Evolutionary conservation across 1,139 yeast genomes (phyloP).

Genomic region (Geotrichum histeridarum): DNA sequence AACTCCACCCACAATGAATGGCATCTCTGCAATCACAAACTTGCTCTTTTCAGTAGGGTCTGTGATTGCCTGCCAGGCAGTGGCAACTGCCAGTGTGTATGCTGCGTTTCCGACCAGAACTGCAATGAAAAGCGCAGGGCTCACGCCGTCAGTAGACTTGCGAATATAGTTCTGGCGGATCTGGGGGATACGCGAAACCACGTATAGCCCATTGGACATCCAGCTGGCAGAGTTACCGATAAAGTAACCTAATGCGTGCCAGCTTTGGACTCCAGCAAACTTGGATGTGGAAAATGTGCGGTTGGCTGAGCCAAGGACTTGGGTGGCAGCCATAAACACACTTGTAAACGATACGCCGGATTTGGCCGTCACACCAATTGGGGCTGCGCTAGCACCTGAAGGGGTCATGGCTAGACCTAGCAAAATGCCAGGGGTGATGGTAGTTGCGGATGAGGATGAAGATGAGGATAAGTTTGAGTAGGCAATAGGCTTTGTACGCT

Average conservation of each 20-base stretch:
- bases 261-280: slow-evolving; percentile 3
- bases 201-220: slow-evolving; percentile 69
- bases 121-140: slow-evolving; percentile 68
- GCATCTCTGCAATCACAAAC: slow-evolving; percentile 64
- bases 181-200: slow-evolving; percentile 77
- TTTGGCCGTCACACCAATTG: background rate
- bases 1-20: slow-evolving; percentile 75
- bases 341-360: background rate
- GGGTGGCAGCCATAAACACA: background rate
- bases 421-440: slow-evolving; percentile 19
- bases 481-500: background rate
- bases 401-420: slow-evolving; percentile 16
- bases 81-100: slow-evolving; percentile 63
- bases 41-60: slow-evolving; percentile 50
- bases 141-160: slow-evolving; percentile 78
- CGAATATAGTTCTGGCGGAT: slow-evolving; percentile 62
- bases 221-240: slow-evolving; percentile 68
- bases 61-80: slow-evolving; percentile 45
- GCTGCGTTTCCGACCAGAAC: slow-evolving; percentile 71
- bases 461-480: background rate
- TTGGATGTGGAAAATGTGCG: background rate
- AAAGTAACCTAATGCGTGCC: slow-evolving; percentile 18
- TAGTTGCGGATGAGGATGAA: background rate
- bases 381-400: slow-evolving; percentile 16
- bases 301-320: background rate